Conservation (phyloP, 2,329 filamentous ascomycete species). For the Cytospora piceae region DNA sequence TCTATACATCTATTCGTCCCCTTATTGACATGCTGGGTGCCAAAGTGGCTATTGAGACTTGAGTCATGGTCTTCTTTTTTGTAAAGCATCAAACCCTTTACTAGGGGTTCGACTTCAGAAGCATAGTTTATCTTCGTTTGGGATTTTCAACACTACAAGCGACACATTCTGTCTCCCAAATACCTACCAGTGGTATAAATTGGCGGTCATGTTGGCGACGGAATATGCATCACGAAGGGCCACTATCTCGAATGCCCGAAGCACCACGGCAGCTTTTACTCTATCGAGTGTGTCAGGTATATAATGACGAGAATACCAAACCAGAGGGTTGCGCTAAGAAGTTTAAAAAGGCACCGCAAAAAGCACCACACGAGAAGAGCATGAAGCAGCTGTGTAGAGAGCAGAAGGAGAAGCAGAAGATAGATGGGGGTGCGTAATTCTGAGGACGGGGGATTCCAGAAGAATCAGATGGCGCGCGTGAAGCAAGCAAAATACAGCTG, state of each 20-base stretch:
- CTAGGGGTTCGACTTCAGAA: too few relatives aligned
- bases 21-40: too few relatives aligned
- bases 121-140: too few relatives aligned
- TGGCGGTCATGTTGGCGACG: constrained; percentile 7
- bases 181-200: too few relatives aligned
- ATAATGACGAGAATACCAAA: too few relatives aligned
- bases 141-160: too few relatives aligned
- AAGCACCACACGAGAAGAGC: constrained; percentile 11
- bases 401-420: constrained; percentile 6
- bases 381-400: constrained; percentile 12
- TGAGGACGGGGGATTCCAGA: not conserved
- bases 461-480: not conserved
- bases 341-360: constrained; percentile 9
- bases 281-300: constrained; percentile 16
- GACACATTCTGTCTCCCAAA: not conserved
- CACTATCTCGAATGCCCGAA: constrained; percentile 9
- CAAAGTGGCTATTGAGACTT: too few relatives aligned
- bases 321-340: not conserved
- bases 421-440: not conserved
- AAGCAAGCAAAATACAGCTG: too few relatives aligned
- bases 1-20: too few relatives aligned
- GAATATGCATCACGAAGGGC: not conserved
- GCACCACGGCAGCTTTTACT: constrained; percentile 13
- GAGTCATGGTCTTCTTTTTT: too few relatives aligned
- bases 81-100: too few relatives aligned